phyloP scores from a whole-genome alignment of 306 rosid genomes.

The Cicer bijugum region DNA sequence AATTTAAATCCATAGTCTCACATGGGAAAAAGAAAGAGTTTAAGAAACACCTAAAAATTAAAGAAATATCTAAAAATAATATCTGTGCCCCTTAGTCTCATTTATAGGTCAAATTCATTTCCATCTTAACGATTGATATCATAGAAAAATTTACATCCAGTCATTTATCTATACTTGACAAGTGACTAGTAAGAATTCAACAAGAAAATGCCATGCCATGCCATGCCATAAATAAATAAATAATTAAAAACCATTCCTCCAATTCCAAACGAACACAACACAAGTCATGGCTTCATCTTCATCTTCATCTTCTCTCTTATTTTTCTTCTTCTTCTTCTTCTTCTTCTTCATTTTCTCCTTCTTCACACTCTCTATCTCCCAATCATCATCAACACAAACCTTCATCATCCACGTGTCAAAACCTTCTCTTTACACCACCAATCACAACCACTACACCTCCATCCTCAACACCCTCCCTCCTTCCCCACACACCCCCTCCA shows the following conservation, averaged over 20 bases:
- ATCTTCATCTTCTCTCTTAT: too few relatives aligned
- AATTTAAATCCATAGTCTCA: too few relatives aligned
- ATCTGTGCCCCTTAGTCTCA: constrained; percentile 17
- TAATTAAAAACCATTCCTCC: too few relatives aligned
- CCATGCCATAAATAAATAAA: too few relatives aligned
- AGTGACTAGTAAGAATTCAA: too few relatives aligned
- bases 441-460: constrained; percentile 70
- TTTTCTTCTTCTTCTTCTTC: not conserved
- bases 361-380: not conserved
- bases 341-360: not conserved
- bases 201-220: too few relatives aligned
- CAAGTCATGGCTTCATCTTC: too few relatives aligned
- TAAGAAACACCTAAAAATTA: too few relatives aligned
- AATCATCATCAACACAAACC: constrained; percentile 45
- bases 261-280: too few relatives aligned
- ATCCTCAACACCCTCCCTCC: constrained; percentile 70
- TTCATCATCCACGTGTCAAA: constrained; percentile 77
- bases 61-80: not conserved
- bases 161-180: too few relatives aligned
- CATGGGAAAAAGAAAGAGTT: too few relatives aligned
- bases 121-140: not conserved
- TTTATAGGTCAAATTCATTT: not conserved
- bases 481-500: constrained; percentile 55
- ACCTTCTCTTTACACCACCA: constrained; percentile 62
- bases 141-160: too few relatives aligned